Evolutionary conservation across 805 yeast species (phyloP).

Genomic region (Candida nanaspora): DNA sequence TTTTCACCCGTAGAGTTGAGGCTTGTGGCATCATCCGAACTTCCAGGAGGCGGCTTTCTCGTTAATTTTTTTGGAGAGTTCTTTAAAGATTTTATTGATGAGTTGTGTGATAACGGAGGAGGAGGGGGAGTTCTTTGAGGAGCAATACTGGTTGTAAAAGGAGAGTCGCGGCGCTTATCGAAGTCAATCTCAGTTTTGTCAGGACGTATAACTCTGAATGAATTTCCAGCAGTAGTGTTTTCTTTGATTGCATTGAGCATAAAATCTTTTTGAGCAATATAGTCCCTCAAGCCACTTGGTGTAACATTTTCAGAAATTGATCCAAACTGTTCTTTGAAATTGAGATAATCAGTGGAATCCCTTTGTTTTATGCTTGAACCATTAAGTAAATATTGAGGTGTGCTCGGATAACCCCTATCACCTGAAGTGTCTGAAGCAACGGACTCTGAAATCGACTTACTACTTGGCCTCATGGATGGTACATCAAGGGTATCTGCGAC

Average conservation of each 20-base stretch:
- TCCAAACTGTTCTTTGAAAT: conserved; percentile 38
- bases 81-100: conserved; percentile 1
- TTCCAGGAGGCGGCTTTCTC: conserved; percentile 20
- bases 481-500: background rate
- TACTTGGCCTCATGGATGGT: background rate
- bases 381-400: conserved; percentile 51
- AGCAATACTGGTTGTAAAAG: conserved; percentile 63
- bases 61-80: conserved; percentile 1
- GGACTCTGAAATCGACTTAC: background rate
- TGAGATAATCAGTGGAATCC: conserved; percentile 45
- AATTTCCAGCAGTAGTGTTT: conserved; percentile 15
- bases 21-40: conserved; percentile 3
- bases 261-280: background rate
- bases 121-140: conserved; percentile 69
- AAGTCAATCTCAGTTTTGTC: conserved; percentile 73
- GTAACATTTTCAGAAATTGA: background rate
- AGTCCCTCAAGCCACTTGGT: background rate
- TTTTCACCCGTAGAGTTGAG: conserved; percentile 2
- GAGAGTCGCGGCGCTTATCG: conserved; percentile 71
- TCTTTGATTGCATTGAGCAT: conserved; percentile 2
- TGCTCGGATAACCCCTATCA: conserved; percentile 23
- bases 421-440: conserved; percentile 10
- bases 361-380: conserved; percentile 12
- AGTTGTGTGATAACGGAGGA: conserved; percentile 25
- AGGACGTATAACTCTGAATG: conserved; percentile 63